Conservation (phyloP, 352 stramenopile species). For the Phytophthora lateralis region DNA sequence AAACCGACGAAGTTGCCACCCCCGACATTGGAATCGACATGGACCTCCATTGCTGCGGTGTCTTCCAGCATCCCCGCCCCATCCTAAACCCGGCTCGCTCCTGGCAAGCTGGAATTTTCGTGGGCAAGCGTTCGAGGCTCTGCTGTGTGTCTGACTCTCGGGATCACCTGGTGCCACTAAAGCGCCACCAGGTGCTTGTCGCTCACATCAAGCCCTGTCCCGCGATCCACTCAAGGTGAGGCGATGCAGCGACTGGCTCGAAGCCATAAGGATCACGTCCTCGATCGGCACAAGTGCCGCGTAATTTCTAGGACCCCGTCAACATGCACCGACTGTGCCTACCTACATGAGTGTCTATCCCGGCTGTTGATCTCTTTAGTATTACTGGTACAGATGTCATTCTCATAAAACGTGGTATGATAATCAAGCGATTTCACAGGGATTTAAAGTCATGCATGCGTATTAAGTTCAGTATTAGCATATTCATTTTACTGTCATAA, state of each 20-base stretch:
- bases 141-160: not conserved
- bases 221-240: not conserved
- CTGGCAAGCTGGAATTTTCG: not conserved
- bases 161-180: not conserved
- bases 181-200: not conserved
- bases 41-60: not conserved
- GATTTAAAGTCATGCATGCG: too few relatives aligned
- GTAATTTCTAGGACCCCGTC: conserved; percentile 13
- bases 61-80: not conserved
- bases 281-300: conserved; percentile 4
- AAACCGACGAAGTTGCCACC: too few relatives aligned
- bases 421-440: too few relatives aligned
- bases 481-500: too few relatives aligned
- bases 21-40: too few relatives aligned
- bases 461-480: too few relatives aligned
- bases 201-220: too few relatives aligned
- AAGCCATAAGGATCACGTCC: conserved; percentile 6
- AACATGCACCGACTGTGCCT: conserved; percentile 17
- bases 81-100: not conserved
- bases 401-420: too few relatives aligned
- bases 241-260: not conserved
- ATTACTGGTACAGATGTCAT: too few relatives aligned
- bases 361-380: not conserved
- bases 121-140: not conserved
- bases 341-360: conserved; percentile 15